Conservation (phyloP, 208 protist genomes). For the Acanthamoeba castellanii region DNA sequence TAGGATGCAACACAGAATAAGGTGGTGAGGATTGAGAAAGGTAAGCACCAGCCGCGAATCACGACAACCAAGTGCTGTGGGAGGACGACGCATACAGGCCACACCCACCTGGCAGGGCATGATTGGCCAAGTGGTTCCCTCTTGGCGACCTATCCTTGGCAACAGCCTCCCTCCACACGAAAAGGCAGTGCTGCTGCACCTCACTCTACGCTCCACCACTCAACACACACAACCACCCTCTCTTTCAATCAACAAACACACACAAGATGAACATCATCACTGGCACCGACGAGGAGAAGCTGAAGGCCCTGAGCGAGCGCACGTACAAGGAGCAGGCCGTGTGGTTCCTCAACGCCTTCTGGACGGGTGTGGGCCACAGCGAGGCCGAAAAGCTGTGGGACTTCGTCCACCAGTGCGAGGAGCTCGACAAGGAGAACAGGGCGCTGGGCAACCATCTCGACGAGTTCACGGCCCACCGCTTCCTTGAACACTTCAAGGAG, state of each 20-base stretch:
- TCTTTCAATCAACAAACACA: neutral
- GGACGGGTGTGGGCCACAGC: neutral
- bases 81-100: too few species aligned
- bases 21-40: too few species aligned
- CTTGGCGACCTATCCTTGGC: neutral
- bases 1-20: too few species aligned
- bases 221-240: neutral
- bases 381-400: slow-evolving; percentile 73
- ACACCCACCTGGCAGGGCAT: too few species aligned
- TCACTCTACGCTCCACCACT: neutral
- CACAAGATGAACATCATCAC: neutral
- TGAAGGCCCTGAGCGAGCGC: neutral
- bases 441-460: slow-evolving; percentile 28
- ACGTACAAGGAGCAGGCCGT: slow-evolving; percentile 76
- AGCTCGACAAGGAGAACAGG: slow-evolving; percentile 68
- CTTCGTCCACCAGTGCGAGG: slow-evolving; percentile 32
- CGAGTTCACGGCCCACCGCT: slow-evolving; percentile 73
- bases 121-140: too few species aligned
- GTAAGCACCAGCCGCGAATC: too few species aligned
- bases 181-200: neutral
- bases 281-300: slow-evolving; percentile 63
- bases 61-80: too few species aligned
- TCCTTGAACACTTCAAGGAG: slow-evolving; percentile 73
- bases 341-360: slow-evolving; percentile 80
- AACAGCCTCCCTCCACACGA: neutral